Evolutionary conservation across 2,329 filamentous ascomycete species (phyloP).

Genomic region (Onygena corvina): DNA sequence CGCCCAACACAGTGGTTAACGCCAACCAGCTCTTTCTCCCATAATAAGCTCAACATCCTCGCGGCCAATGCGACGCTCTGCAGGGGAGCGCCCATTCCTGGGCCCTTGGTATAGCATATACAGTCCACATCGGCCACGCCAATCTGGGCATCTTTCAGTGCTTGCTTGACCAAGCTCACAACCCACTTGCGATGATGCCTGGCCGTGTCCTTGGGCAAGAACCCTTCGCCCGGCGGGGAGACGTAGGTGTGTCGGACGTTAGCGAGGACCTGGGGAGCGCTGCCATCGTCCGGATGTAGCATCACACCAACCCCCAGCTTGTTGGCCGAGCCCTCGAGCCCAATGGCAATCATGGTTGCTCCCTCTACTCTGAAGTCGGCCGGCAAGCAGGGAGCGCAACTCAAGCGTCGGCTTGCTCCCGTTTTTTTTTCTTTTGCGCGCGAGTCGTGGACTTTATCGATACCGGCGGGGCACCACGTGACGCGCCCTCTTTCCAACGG

Average conservation of each 20-base stretch:
- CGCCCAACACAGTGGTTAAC: conserved; percentile 96
- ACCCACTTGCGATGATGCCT: conserved; percentile 82
- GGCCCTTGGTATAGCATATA: conserved; percentile 90
- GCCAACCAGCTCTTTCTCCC: conserved; percentile 77
- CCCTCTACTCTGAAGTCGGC: background rate
- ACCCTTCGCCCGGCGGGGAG: conserved; percentile 83
- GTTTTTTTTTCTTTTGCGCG: background rate
- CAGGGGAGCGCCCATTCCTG: conserved; percentile 91
- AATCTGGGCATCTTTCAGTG: conserved; percentile 58
- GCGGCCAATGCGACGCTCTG: conserved; percentile 77
- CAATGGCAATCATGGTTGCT: conserved; percentile 50
- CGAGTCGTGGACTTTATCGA: conserved; percentile 1
- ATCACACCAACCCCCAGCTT: conserved; percentile 94
- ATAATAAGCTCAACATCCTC: conserved; percentile 67
- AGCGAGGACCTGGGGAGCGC: conserved; percentile 60
- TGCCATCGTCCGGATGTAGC: conserved; percentile 49
- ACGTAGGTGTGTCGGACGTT: conserved; percentile 92
- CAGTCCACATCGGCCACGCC: conserved; percentile 61
- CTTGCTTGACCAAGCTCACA: conserved; percentile 64
- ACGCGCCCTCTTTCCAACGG: background rate
- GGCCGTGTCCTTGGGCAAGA: conserved; percentile 92
- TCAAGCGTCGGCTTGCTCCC: too few species aligned
- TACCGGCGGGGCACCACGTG: conserved; percentile 4
- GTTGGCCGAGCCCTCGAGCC: conserved; percentile 89
- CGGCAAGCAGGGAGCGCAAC: background rate